Evolutionary conservation across 805 yeast genomes (phyloP), one percentile per base, ranked within the genome.

Genomic region (Metschnikowia santaceciliae): DNA sequence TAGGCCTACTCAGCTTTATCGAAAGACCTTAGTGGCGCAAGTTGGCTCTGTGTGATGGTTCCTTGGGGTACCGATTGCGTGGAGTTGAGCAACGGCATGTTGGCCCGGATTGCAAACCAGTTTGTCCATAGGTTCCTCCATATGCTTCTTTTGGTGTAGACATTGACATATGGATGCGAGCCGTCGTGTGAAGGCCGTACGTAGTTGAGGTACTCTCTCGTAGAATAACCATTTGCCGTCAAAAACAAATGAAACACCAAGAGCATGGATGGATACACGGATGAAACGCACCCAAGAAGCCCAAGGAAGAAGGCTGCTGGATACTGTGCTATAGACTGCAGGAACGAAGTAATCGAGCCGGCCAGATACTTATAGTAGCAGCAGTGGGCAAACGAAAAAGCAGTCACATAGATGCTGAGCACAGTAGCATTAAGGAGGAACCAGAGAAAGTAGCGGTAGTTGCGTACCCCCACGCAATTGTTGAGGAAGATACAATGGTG

Each of bases 401-500:
- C 32, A 11, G 54, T 54, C 8, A 52, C 45, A 44, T 52, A 47
- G 8, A 45, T 52, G 72, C 62, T 50, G 13, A 62, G 30, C 2
- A 60, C 40, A 11, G 61, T 62, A 3, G 63, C 50, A 3, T 57
- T 36, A 4, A 66, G 47, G 10, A 70, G 54, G 60, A 67, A 61
- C 76, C 72, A 65, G 48, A 72, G 50, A 57, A 65, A 66, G 56
- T 62, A 67, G 36, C 63, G 60, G 60, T 73, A 71, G 54, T 72
- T 73, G 14, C 78, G 53, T 42, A 55, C 51, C 5, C 78, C 77
- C 45, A 73, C 71, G 54, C 78, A 74, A 51, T 72, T 72, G 55
- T 72, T 72, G 46, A 88, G 62, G 81, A 87, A 82, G 34, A 73
- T 58, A 61, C 91, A 86, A 64, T 86, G 91, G 62, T 86, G 92